Base-by-base conservation (phyloP, 805 yeast genomes). In the Saccharomycopsis schoenii region DNA sequence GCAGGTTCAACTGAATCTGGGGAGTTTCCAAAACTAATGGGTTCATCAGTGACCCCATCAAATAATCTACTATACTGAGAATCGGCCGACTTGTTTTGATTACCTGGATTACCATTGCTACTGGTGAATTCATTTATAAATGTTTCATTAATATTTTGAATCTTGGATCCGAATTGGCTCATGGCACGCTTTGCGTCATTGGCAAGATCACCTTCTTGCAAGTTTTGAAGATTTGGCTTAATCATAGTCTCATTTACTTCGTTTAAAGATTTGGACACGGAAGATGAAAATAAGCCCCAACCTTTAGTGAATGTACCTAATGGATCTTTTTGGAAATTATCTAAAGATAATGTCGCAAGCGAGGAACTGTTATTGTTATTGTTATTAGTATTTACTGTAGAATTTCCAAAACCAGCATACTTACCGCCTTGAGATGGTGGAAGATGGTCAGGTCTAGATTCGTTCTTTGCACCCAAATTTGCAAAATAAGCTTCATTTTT, bases 371-470 rank as follows among this genome's bases (percentile, higher is more conserved):
- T 55, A 56, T 74, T 77, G 36, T 64, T 56, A 58, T 66, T 62
- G n/a, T 43, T 58, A 24, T 41, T 55, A 56, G 73, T 77, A 36
- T 86, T 83, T 29, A 76, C 78, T 3, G 92, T 89, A 0, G 90
- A 81, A 67, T 84, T 88, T 42, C 98, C 98, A 74, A 93, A 92
- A 1, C 98, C 98, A 64, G 83, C 85, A 71, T 85, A 92, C 70
- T 85, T 88, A 58, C 97, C 98, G 64, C 98, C 98, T 74, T 92
- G 90, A 12, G 93, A 87, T 36, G 98, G 98, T 2, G 93, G 96
- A 58, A 90, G 70, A 71, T 87, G 76, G 0, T 81, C 89, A 1
- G 97, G 89, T 71, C 96, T 82, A 19, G 77, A 63, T 8, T 83
- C 84, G 72, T 92, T 92, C 60, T 77, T 77, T 19, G 83, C 78